Conservation (phyloP, 1,284 basidiomycete genomes). For the Agroathelia rolfsii region DNA sequence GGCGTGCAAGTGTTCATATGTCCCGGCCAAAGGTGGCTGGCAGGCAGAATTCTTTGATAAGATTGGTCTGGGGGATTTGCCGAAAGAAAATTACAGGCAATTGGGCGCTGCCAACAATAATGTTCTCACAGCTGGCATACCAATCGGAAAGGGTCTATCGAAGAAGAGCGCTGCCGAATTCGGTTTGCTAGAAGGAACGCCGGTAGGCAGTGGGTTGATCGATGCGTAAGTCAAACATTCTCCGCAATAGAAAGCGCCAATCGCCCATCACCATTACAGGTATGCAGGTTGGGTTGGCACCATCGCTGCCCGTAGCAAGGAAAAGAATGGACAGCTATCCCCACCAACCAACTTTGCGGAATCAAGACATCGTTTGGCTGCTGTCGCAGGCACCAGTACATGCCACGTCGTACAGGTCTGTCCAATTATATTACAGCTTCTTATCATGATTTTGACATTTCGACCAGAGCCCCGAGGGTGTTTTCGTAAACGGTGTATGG, state of each 20-base stretch:
- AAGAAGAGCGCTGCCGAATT: constrained; percentile 76
- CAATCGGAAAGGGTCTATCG: constrained; percentile 80
- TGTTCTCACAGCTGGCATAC: constrained; percentile 85
- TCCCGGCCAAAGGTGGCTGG: constrained; percentile 81
- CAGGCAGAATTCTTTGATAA: constrained; percentile 77
- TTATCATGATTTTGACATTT: constrained; percentile 15
- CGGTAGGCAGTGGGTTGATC: constrained; percentile 91
- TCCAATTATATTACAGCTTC: not conserved
- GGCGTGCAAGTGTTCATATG: constrained; percentile 94
- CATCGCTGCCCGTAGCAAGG: constrained; percentile 71
- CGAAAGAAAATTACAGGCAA: constrained; percentile 59
- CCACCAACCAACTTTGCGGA: constrained; percentile 68
- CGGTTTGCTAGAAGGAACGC: constrained; percentile 80
- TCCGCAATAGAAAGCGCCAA: constrained; percentile 5
- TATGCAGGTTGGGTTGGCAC: constrained; percentile 99
- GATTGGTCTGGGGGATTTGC: constrained; percentile 72
- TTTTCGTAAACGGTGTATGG: constrained; percentile 92
- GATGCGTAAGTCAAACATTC: constrained; percentile 61
- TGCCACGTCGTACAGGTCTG: constrained; percentile 84
- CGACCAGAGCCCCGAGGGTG: constrained; percentile 63
- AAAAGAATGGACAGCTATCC: constrained; percentile 42
- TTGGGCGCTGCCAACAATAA: constrained; percentile 63
- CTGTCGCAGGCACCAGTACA: constrained; percentile 92
- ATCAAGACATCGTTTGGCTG: constrained; percentile 77
- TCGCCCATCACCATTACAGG: too few species aligned